Conservation (phyloP, 1,139 yeast genomes). For the Magnusiomyces clavatus region DNA sequence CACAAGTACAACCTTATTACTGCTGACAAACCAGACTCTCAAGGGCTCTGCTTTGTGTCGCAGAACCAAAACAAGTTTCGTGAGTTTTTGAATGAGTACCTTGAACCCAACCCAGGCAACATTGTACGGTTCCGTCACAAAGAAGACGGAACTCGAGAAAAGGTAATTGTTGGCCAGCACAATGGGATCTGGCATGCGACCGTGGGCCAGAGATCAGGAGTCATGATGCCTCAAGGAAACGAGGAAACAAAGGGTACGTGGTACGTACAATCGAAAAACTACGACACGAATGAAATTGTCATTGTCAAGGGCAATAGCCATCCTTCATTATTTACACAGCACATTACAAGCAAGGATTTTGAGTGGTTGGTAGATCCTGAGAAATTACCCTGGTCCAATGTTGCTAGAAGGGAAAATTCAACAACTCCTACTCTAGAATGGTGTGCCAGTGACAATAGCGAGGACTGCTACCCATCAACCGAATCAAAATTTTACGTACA, state of each 20-base stretch:
- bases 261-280: constrained; percentile 72
- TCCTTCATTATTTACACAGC: constrained; percentile 45
- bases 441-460: too few species aligned
- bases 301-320: constrained; percentile 72
- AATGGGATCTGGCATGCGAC: constrained; percentile 91
- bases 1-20: constrained; percentile 44
- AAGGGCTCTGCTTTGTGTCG: constrained; percentile 88
- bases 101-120: constrained; percentile 66
- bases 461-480: too few species aligned
- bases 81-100: constrained; percentile 66
- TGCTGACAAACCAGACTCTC: constrained; percentile 81
- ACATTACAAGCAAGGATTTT: constrained; percentile 42
- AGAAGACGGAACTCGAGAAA: neutral
- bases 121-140: constrained; percentile 35
- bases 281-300: constrained; percentile 58
- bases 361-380: constrained; percentile 40
- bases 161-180: constrained; percentile 63
- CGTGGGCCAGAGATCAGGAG: constrained; percentile 76
- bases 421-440: too few species aligned
- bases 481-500: constrained; percentile 41
- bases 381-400: neutral
- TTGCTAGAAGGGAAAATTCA: too few species aligned
- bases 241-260: constrained; percentile 71
- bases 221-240: constrained; percentile 81
- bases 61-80: constrained; percentile 52